phyloP scores from a whole-genome alignment of 768 basidiomycete species.

The Kwoniella pini region DNA sequence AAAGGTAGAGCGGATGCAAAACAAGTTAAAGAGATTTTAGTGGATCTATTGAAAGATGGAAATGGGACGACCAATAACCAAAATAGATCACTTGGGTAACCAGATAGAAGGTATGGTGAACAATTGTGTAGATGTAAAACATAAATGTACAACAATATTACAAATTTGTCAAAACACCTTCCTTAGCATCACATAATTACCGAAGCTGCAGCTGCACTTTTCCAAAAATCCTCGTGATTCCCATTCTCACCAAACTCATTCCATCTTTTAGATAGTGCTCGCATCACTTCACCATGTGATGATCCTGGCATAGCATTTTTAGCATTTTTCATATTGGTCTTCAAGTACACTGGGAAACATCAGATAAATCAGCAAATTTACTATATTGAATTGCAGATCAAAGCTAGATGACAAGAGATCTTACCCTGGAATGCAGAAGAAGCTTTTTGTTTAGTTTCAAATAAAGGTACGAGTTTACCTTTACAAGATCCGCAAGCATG shows the following conservation, averaged over 20 bases:
- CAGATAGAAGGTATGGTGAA: no score
- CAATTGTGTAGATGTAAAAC: no score
- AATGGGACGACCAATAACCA: no score
- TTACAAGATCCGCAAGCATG: slow-evolving; percentile 55
- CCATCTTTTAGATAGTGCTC: slow-evolving; percentile 41
- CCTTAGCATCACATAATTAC: no score
- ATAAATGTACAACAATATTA: no score
- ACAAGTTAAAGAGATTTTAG: slow-evolving; percentile 61
- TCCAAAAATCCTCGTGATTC: slow-evolving; percentile 9
- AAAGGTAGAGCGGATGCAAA: slow-evolving; percentile 76
- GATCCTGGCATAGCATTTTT: slow-evolving; percentile 42
- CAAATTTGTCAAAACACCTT: no score
- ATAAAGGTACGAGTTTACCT: slow-evolving; percentile 43
- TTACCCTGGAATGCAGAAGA: slow-evolving; percentile 51
- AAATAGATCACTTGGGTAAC: background rate
- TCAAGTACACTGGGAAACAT: slow-evolving; percentile 34
- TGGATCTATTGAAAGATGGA: slow-evolving; percentile 13
- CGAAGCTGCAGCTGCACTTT: slow-evolving; percentile 3
- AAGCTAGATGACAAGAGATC: background rate
- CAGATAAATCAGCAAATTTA: background rate
- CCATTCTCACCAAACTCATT: slow-evolving; percentile 21
- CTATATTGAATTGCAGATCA: no score
- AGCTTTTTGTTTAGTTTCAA: slow-evolving; percentile 37
- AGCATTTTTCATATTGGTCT: slow-evolving; percentile 43
- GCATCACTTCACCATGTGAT: slow-evolving; percentile 50